A percentile compares a stretch with the other conserved stretches of the same genome.
Evolutionary conservation across 78 protist species (phyloP).

Genomic region (Dictyostelium capitatum): DNA sequence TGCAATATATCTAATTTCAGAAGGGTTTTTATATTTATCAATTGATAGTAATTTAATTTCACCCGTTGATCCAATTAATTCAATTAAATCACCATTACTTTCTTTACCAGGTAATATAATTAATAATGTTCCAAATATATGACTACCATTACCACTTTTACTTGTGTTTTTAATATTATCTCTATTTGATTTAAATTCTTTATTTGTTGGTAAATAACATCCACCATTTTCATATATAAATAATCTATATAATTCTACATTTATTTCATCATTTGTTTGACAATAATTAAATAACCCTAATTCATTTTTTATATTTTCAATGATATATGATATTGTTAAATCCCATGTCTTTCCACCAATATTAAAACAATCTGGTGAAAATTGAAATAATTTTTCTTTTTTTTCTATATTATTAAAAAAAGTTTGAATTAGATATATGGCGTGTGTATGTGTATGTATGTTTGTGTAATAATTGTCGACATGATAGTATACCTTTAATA

Average conservation of each 20-base stretch:
- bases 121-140: background rate
- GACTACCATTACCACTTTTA: no score
- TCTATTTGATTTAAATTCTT: background rate
- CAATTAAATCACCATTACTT: background rate
- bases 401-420: background rate
- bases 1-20: background rate
- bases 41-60: background rate
- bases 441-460: no score
- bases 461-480: no score
- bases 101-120: background rate
- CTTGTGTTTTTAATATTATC: no score
- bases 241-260: background rate
- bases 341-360: background rate
- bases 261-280: no score
- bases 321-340: background rate
- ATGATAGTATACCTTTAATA: background rate
- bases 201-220: background rate
- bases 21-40: background rate
- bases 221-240: background rate
- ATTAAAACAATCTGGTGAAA: background rate
- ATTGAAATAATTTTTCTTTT: background rate
- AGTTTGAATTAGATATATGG: no score
- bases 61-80: background rate
- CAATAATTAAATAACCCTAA: background rate
- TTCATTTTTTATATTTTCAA: no score